Conservation (phyloP, 2,329 filamentous ascomycete species). For the Penicillium thymicola region DNA sequence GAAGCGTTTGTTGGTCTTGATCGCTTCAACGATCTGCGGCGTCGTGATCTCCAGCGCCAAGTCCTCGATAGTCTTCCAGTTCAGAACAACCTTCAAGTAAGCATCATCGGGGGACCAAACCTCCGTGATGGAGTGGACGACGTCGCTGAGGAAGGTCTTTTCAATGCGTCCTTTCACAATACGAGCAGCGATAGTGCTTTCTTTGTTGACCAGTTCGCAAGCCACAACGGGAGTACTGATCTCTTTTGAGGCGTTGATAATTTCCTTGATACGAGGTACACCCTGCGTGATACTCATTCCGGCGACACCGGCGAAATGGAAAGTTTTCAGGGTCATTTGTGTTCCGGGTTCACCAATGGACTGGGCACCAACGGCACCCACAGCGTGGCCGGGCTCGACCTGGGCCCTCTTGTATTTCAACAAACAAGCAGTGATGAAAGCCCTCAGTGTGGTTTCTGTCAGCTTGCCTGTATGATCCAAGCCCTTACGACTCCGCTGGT, state of each 20-base stretch:
- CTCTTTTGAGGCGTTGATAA: slow-evolving; percentile 93
- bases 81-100: slow-evolving; percentile 77
- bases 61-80: slow-evolving; percentile 71
- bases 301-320: slow-evolving; percentile 99
- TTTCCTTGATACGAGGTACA: slow-evolving; percentile 99
- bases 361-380: slow-evolving; percentile 93
- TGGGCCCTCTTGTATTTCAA: slow-evolving; percentile 88
- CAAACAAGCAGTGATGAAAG: slow-evolving; percentile 78
- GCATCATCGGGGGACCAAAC: slow-evolving; percentile 76
- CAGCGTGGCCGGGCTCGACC: slow-evolving; percentile 90
- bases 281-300: slow-evolving; percentile 99
- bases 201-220: slow-evolving; percentile 75
- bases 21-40: slow-evolving; percentile 70
- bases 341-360: slow-evolving; percentile 98
- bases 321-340: slow-evolving; percentile 98
- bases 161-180: slow-evolving; percentile 92
- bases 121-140: slow-evolving; percentile 78
- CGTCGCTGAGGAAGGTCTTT: slow-evolving; percentile 85
- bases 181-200: slow-evolving; percentile 73
- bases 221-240: slow-evolving; percentile 94
- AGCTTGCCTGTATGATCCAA: slow-evolving; percentile 78
- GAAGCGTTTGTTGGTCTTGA: slow-evolving; percentile 77
- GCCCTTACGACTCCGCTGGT: slow-evolving; percentile 32
- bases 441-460: slow-evolving; percentile 66
- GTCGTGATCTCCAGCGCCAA: slow-evolving; percentile 77